Conservation (phyloP, 78 protist species). For the Cavenderia fasciculata region DNA sequence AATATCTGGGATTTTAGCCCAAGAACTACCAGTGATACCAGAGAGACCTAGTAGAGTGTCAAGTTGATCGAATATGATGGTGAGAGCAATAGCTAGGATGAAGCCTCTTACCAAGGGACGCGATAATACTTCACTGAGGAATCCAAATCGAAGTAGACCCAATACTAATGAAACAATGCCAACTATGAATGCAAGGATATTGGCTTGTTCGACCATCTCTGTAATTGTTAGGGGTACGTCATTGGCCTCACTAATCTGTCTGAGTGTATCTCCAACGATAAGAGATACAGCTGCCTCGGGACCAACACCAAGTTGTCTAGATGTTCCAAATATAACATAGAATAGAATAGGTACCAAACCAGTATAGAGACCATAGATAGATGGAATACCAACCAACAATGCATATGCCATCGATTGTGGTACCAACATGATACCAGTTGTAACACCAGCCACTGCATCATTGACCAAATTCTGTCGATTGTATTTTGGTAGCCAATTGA, state of each 20-base stretch:
- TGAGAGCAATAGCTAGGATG: conserved; percentile 54
- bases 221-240: conserved; percentile 21
- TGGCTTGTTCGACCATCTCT: conserved; percentile 20
- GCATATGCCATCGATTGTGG: conserved; percentile 89
- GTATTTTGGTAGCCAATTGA: conserved; percentile 61
- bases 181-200: conserved; percentile 52
- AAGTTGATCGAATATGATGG: conserved; percentile 53
- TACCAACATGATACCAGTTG: conserved; percentile 79
- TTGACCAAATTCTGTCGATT: background rate
- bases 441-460: conserved; percentile 85
- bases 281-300: conserved; percentile 82
- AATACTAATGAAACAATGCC: conserved; percentile 54
- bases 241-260: background rate
- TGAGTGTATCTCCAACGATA: conserved; percentile 44
- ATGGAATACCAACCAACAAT: conserved; percentile 86
- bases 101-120: conserved; percentile 69
- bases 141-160: conserved; percentile 73
- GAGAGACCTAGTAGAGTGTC: conserved; percentile 26
- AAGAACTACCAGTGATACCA: background rate
- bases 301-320: conserved; percentile 84
- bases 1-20: conserved; percentile 24
- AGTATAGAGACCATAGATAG: conserved; percentile 88
- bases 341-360: conserved; percentile 84
- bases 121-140: conserved; percentile 68
- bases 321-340: conserved; percentile 86